Conservation (phyloP, 176 grass and related monocot species). For the Zea mays region Zm-B73-REFERENCE-NAM-5.0 NC_050100.1:18527501-18528000, state of each 20-base stretch:
- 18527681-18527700: not conserved
- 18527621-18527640: not conserved
- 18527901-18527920: not conserved
- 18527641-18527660: not conserved
- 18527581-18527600: constrained; percentile 30
- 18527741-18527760: not conserved
- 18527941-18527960: not conserved
- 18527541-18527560: not conserved
- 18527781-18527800: not conserved
- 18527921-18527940: not conserved
- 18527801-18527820: not conserved
- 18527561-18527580: not conserved
- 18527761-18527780: not conserved
- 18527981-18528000: no score
- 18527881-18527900: not conserved
- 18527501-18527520: constrained; percentile 13
- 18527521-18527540: not conserved
- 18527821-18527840: not conserved
- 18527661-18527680: not conserved
- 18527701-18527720: no score
- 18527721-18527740: not conserved
- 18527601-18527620: constrained; percentile 42
- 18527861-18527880: not conserved
- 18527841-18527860: not conserved
- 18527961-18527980: no score